These are phyloP conservation scores for Artomyces pyxidatus DNA, from an alignment of 768 basidiomycete genomes.

Conservation along the genomic window DNA sequence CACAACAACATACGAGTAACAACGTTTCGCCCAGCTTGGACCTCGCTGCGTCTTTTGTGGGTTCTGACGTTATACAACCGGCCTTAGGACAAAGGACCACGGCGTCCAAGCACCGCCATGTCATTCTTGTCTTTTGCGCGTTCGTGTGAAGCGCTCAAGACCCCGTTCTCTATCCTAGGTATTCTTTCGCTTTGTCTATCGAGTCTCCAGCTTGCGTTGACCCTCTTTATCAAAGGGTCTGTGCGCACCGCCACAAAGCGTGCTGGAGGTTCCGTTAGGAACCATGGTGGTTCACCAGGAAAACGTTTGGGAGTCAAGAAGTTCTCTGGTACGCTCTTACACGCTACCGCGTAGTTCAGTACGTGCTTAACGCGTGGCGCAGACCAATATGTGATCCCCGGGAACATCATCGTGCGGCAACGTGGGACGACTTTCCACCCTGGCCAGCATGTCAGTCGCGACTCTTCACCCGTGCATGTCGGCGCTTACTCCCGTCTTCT, in stretches of 20 bases:
- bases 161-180: slow-evolving; percentile 46
- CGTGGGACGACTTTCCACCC: slow-evolving; percentile 90
- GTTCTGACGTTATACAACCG: background rate
- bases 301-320: slow-evolving; percentile 93
- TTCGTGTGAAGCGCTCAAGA: slow-evolving; percentile 27
- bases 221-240: slow-evolving; percentile 31
- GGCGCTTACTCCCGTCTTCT: background rate
- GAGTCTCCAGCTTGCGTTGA: slow-evolving; percentile 24
- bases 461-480: background rate
- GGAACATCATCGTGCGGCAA: slow-evolving; percentile 94
- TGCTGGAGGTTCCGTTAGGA: slow-evolving; percentile 89
- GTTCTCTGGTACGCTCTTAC: slow-evolving; percentile 66
- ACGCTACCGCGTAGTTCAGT: background rate
- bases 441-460: slow-evolving; percentile 73
- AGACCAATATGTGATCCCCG: slow-evolving; percentile 91
- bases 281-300: slow-evolving; percentile 89
- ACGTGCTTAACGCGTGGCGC: background rate
- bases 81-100: background rate
- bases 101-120: slow-evolving; percentile 24
- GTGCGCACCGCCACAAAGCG: slow-evolving; percentile 94
- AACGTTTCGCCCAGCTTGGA: too few species aligned
- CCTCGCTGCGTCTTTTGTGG: too few species aligned
- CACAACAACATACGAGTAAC: too few species aligned
- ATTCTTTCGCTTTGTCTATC: background rate
- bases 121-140: slow-evolving; percentile 39